Evolutionary conservation across 345 rosid genomes (phyloP).

Genomic region (Anastatica hierochuntica): DNA sequence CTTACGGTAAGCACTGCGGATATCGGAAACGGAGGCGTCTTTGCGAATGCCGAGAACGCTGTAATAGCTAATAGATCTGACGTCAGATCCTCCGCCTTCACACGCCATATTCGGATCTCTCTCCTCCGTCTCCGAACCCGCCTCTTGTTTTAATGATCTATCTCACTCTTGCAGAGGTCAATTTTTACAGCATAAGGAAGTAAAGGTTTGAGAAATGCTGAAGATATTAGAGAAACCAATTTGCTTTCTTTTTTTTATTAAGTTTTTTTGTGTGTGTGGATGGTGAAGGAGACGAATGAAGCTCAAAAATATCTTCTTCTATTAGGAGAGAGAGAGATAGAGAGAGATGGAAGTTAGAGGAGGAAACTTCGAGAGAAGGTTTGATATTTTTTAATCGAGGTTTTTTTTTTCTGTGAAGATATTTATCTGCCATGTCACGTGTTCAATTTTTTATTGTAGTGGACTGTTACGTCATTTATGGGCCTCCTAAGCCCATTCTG

Average conservation of each 20-base stretch:
- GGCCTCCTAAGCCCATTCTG: too few relatives aligned
- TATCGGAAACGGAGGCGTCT: conserved; percentile 74
- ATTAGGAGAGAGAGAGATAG: neutral
- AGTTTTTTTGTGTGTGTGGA: too few relatives aligned
- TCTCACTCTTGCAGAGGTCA: neutral
- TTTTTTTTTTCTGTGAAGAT: neutral
- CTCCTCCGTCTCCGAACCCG: conserved; percentile 9
- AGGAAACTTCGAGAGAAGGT: conserved; percentile 21
- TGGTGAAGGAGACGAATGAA: neutral
- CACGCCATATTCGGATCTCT: conserved; percentile 40
- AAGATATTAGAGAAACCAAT: neutral
- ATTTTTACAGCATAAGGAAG: neutral
- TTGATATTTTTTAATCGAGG: conserved; percentile 1
- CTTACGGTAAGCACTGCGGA: conserved; percentile 73
- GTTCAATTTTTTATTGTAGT: too few relatives aligned
- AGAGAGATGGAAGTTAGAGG: neutral
- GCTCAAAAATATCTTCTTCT: conserved; percentile 14
- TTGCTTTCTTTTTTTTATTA: too few relatives aligned
- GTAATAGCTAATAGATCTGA: conserved; percentile 69
- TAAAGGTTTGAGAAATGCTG: neutral
- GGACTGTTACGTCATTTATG: too few relatives aligned
- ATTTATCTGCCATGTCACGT: neutral
- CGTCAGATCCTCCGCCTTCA: conserved; percentile 43
- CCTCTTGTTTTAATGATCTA: neutral
- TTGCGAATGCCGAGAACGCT: conserved; percentile 66